Conservation (phyloP, 2,329 filamentous ascomycete genomes). For the Trichoderma sp. region DNA sequence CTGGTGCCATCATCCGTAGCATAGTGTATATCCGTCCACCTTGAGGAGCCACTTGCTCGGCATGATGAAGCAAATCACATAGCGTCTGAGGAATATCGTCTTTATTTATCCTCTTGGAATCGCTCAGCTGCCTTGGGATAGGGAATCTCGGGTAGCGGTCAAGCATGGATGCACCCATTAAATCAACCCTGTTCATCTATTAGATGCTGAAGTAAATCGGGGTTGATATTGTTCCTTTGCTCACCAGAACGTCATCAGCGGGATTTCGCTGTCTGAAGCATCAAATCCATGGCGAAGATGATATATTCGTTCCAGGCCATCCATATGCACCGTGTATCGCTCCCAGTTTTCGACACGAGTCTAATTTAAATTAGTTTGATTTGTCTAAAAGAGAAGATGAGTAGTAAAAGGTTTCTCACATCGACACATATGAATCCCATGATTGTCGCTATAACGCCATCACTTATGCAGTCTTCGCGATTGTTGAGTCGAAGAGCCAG, state of each 20-base stretch:
- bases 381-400: rapidly evolving
- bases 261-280: neutral
- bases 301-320: slow-evolving; percentile 8
- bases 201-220: neutral
- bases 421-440: slow-evolving; percentile 18
- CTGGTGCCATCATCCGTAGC: neutral
- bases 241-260: slow-evolving; percentile 5
- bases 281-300: slow-evolving; percentile 8
- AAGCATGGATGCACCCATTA: slow-evolving; percentile 12
- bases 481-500: neutral
- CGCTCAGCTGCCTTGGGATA: neutral
- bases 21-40: neutral
- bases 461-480: slow-evolving; percentile 1
- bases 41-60: neutral
- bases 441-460: neutral
- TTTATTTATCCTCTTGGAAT: neutral
- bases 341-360: slow-evolving; percentile 8
- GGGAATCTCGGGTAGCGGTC: slow-evolving; percentile 8
- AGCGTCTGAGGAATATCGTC: neutral
- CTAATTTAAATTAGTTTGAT: neutral
- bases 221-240: neutral
- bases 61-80: neutral
- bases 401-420: neutral
- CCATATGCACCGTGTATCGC: slow-evolving; percentile 5
- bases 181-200: neutral